Evolutionary conservation across 2,329 filamentous ascomycete species (phyloP), one percentile per base, ranked within the genome.

Genomic region (Didymellaceae sp.): DNA sequence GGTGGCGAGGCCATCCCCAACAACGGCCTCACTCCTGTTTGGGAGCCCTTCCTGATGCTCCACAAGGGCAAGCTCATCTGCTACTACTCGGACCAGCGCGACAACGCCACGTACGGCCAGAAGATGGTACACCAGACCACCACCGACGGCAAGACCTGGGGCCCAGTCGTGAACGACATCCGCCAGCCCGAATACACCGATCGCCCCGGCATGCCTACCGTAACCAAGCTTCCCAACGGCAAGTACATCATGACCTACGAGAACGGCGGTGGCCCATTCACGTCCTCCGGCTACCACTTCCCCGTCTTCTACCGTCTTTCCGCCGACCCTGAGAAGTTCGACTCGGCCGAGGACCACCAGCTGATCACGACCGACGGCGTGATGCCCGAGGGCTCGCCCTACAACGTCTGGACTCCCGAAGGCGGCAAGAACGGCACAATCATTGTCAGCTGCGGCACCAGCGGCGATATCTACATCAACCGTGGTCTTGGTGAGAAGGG

Each of bases 21-120:
- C 62, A 88, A 90, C 62, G 86, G 84, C 1, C 68, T 84, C 28
- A 87, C 85, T 0, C 85, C 86, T 0, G 83, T 90, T 16, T 90
- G 87, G 87, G 88, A 90, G 68, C 87, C 87, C 0, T 89, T 87
- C 68, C 71, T 90, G 32, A 79, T 80, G 66, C 75, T 80, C 34
- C 79, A 85, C 66, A 73, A 87, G 47, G 78, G 82, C 44, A 76
- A 82, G 42, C 73, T 90, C 14, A 79, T 89, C 26, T 76, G 80
- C 61, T 90, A 88, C 76, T 90, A 89, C 74, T 85, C 86, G 1
- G 87, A 90, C 68, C 87, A 90, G 66, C 81, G 87, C 26, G 85
- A 85, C 55, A 79, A 84, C 55, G 53, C 66, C 1, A 75, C 75
- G 1, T 77, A 89, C 63, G 87, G 86, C 14, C 87, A 90, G 71